Percentiles rank a stretch among this genome's conserved stretches.
phyloP scores from a whole-genome alignment of 148 eudicot genomes.

The Rhododendron griersonianum region DNA sequence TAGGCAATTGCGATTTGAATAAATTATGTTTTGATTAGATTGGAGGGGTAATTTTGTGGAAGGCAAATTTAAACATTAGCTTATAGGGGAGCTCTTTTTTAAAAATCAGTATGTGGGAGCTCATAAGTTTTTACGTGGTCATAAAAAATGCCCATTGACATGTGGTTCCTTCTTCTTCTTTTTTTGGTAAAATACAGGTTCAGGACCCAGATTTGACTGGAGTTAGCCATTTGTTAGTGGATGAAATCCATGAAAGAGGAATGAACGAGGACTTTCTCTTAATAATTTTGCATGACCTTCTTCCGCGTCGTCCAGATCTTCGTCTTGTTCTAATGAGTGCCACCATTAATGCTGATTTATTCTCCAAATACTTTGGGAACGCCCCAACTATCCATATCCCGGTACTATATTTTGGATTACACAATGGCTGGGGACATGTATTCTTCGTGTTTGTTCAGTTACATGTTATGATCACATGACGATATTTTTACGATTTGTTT shows the following conservation, averaged over 20 bases:
- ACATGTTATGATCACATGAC: background rate
- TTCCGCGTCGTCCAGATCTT: conserved; percentile 85
- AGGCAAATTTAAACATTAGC: background rate
- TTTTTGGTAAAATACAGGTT: conserved; percentile 43
- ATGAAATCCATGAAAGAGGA: conserved; percentile 99
- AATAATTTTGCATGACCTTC: conserved; percentile 82
- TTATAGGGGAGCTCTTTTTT: background rate
- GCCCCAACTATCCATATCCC: conserved; percentile 87
- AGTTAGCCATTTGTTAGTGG: conserved; percentile 89
- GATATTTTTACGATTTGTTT: background rate
- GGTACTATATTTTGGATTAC: conserved; percentile 35
- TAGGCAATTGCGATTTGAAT: background rate
- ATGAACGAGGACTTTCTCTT: conserved; percentile 96
- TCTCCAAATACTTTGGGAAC: conserved; percentile 83
- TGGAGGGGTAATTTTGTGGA: background rate
- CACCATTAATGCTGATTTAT: conserved; percentile 91
- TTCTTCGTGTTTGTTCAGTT: background rate
- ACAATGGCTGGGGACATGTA: conserved; percentile 5
- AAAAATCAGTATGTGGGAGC: background rate
- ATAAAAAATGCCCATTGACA: conserved; percentile 9
- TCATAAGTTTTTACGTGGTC: conserved; percentile 3
- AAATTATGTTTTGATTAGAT: background rate
- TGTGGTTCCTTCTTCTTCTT: background rate
- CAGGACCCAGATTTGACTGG: conserved; percentile 81
- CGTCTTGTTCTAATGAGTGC: conserved; percentile 95